These are phyloP conservation scores for Pseudomassariella vexata DNA, from an alignment of 2,329 filamentous ascomycete species.

Conservation along the genomic window DNA sequence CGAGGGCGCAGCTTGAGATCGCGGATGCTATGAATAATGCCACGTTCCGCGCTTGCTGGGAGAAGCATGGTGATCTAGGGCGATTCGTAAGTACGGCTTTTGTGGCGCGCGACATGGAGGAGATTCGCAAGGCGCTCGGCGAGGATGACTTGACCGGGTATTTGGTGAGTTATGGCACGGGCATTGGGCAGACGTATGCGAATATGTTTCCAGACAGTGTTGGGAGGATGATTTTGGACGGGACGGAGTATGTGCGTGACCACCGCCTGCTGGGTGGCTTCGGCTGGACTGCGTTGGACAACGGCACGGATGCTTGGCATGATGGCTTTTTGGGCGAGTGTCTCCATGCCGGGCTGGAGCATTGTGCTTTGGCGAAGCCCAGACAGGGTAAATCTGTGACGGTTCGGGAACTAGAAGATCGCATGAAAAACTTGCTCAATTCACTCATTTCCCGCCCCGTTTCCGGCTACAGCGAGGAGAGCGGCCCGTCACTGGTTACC, in stretches of 20 bases:
- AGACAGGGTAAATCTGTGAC: slow-evolving; percentile 22
- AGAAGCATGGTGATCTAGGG: slow-evolving; percentile 35
- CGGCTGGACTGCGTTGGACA: slow-evolving; percentile 41
- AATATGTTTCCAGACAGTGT: slow-evolving; percentile 43
- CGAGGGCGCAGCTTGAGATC: slow-evolving; percentile 32
- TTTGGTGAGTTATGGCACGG: slow-evolving; percentile 45
- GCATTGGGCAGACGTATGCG: slow-evolving; percentile 45
- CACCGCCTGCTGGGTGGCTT: slow-evolving; percentile 40
- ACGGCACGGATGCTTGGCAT: slow-evolving; percentile 41
- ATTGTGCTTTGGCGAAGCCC: slow-evolving; percentile 37
- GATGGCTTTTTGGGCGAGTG: slow-evolving; percentile 47
- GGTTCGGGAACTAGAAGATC: slow-evolving; percentile 27
- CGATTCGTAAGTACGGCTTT: slow-evolving; percentile 41
- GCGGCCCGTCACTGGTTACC: slow-evolving; percentile 38
- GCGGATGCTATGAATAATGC: slow-evolving; percentile 42
- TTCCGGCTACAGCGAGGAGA: slow-evolving; percentile 28
- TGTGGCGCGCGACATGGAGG: slow-evolving; percentile 42
- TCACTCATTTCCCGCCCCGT: slow-evolving; percentile 32
- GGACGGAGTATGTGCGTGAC: slow-evolving; percentile 40
- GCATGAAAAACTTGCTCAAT: slow-evolving; percentile 32
- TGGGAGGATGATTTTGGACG: slow-evolving; percentile 43
- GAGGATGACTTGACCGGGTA: slow-evolving; percentile 44
- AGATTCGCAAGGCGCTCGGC: slow-evolving; percentile 37
- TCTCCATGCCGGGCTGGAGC: slow-evolving; percentile 36
- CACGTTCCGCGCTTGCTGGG: slow-evolving; percentile 35